Conservation (phyloP, 371 early-diverging fungal genomes). For the Ordospora pajunii region DNA sequence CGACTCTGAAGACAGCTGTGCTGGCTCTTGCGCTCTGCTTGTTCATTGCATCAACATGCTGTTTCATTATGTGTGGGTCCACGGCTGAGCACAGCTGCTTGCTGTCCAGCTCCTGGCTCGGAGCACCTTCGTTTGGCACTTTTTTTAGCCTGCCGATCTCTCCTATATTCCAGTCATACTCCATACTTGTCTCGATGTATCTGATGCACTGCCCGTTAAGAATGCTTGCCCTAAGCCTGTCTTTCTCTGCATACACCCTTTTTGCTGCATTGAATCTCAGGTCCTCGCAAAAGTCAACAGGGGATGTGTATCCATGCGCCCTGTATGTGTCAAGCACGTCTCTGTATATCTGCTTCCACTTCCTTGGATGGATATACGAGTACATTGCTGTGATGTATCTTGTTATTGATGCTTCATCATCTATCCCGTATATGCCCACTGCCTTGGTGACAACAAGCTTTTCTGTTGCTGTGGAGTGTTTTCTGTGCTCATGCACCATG, state of each 20-base stretch:
- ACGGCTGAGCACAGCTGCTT: neutral
- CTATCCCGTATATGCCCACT: neutral
- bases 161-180: neutral
- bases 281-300: constrained; percentile 12
- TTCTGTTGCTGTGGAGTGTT: constrained; percentile 7
- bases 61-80: neutral
- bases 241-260: neutral
- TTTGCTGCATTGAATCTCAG: neutral
- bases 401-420: neutral
- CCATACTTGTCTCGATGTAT: neutral
- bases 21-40: neutral
- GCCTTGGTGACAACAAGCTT: constrained; percentile 10
- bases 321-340: neutral
- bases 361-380: neutral
- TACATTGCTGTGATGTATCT: constrained; percentile 4
- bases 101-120: neutral
- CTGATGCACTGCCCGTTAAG: neutral
- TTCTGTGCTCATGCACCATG: neutral
- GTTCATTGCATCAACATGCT: neutral
- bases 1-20: too few species aligned
- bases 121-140: neutral
- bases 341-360: neutral
- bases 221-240: neutral
- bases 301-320: constrained; percentile 1
- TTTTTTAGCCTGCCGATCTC: neutral